A percentile compares a stretch with the other conserved stretches of the same genome.
These are phyloP conservation scores for Rutstroemia sp. DNA, from an alignment of 2,329 filamentous ascomycete species.

Conservation along the genomic window DNA sequence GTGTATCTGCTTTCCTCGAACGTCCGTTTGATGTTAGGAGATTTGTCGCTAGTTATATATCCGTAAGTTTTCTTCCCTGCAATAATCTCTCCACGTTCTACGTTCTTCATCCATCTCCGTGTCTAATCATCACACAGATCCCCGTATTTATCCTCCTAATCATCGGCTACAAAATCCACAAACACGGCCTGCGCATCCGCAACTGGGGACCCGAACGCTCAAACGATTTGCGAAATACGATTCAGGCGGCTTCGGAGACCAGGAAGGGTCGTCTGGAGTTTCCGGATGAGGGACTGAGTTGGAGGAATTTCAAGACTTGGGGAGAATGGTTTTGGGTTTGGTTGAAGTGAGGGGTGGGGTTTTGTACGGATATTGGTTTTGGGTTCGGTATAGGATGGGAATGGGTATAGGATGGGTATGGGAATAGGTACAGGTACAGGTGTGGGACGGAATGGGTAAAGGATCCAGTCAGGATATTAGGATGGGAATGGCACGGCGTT, in stretches of 20 bases:
- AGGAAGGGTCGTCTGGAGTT: constrained; percentile 31
- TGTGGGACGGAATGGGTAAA: too few relatives aligned
- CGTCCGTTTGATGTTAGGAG: constrained; percentile 31
- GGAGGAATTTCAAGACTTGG: constrained; percentile 24
- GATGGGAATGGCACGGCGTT: too few relatives aligned
- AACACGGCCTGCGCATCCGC: constrained; percentile 27
- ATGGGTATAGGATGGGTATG: too few relatives aligned
- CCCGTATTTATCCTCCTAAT: constrained; percentile 31
- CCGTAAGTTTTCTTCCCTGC: constrained; percentile 26
- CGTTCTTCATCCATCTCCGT: neutral
- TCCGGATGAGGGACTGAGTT: constrained; percentile 27
- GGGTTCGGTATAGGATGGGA: too few relatives aligned
- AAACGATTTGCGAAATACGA: constrained; percentile 29
- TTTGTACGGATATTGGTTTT: too few relatives aligned
- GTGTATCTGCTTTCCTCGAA: constrained; percentile 29
- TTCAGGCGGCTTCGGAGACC: constrained; percentile 27
- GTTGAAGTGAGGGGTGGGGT: constrained; percentile 23
- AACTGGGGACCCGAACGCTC: constrained; percentile 30
- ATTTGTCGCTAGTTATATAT: constrained; percentile 35
- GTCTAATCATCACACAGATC: constrained; percentile 18
- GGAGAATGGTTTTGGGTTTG: constrained; percentile 31
- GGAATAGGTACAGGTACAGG: too few relatives aligned
- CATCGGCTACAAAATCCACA: constrained; percentile 30
- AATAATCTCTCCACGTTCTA: neutral
- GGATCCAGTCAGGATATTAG: too few relatives aligned